Percentiles rank a stretch among this genome's conserved stretches.
Conservation (phyloP, 163 green algal genomes). For the Scenedesmus sp. region DNA sequence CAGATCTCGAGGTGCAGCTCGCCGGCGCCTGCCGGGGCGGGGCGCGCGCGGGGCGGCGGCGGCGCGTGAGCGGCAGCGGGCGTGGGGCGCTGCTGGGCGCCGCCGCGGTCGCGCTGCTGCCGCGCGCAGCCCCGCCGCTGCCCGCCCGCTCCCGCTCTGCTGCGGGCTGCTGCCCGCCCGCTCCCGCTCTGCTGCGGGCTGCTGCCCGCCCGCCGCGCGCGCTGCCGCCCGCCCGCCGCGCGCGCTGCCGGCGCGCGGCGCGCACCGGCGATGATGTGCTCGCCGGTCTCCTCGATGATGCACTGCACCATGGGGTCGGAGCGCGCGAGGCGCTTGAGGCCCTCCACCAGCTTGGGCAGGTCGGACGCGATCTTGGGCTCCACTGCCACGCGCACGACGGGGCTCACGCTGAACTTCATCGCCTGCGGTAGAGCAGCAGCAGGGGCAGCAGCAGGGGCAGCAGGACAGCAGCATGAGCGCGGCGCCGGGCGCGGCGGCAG, state of each 20-base stretch:
- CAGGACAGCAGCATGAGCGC: neutral
- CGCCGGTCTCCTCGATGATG: conserved; percentile 98
- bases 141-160: too few relatives aligned
- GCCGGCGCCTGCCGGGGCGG: conserved; percentile 58
- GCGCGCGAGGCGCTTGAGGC: conserved; percentile 96
- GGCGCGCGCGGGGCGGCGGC: too few relatives aligned
- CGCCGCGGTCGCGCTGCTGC: too few relatives aligned
- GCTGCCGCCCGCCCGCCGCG: too few relatives aligned
- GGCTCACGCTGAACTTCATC: conserved; percentile 99
- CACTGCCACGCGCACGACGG: conserved; percentile 99
- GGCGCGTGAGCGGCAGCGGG: too few relatives aligned
- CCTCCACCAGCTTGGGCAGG: conserved; percentile 99
- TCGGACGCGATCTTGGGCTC: conserved; percentile 99
- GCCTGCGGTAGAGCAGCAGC: conserved; percentile 51
- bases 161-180: neutral
- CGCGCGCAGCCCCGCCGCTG: too few relatives aligned
- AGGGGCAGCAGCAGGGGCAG: neutral
- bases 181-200: neutral
- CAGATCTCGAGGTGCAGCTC: conserved; percentile 95
- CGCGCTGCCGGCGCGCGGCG: neutral
- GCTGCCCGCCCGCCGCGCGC: neutral
- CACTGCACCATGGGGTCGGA: conserved; percentile 99
- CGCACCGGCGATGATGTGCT: conserved; percentile 97
- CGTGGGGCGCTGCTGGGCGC: too few relatives aligned
- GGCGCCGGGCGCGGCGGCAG: too few relatives aligned